Conservation (phyloP, 176 grass and related monocot genomes). For the Oryza coarctata region DNA sequence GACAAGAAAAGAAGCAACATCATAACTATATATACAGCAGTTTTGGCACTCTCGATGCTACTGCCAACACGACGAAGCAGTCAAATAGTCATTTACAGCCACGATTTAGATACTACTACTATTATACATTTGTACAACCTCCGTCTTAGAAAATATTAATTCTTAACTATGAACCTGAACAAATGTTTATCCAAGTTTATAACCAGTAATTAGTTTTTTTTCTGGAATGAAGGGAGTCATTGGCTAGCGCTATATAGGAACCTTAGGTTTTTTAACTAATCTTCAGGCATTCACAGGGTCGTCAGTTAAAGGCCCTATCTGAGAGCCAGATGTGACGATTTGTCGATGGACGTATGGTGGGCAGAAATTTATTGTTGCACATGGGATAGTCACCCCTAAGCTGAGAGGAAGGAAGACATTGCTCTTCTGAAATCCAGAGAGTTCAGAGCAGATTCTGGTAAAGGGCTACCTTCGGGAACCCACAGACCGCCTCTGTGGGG, state of each 20-base stretch:
- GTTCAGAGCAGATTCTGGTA: conserved; percentile 49
- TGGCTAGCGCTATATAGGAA: conserved; percentile 16
- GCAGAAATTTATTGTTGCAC: neutral
- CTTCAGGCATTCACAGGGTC: conserved; percentile 22
- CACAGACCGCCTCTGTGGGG: conserved; percentile 55
- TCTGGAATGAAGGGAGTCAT: too few relatives aligned
- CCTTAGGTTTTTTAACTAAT: neutral
- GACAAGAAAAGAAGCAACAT: neutral
- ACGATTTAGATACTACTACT: conserved; percentile 19
- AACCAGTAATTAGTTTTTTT: too few relatives aligned
- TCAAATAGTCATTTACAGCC: neutral
- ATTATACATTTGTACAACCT: too few relatives aligned
- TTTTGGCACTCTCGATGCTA: neutral
- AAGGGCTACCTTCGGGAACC: conserved; percentile 47
- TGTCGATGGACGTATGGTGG: neutral
- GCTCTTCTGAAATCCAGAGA: conserved; percentile 57
- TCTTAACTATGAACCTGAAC: too few relatives aligned
- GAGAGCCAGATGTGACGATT: neutral
- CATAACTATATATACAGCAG: neutral
- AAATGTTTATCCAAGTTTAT: too few relatives aligned
- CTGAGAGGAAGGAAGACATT: conserved; percentile 60
- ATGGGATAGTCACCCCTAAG: conserved; percentile 36
- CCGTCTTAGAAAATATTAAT: too few relatives aligned
- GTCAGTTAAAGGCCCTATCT: neutral
- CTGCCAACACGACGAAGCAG: neutral